phyloP scores from a whole-genome alignment of 352 stramenopile genomes.

The Pythium rishiriense region DNA sequence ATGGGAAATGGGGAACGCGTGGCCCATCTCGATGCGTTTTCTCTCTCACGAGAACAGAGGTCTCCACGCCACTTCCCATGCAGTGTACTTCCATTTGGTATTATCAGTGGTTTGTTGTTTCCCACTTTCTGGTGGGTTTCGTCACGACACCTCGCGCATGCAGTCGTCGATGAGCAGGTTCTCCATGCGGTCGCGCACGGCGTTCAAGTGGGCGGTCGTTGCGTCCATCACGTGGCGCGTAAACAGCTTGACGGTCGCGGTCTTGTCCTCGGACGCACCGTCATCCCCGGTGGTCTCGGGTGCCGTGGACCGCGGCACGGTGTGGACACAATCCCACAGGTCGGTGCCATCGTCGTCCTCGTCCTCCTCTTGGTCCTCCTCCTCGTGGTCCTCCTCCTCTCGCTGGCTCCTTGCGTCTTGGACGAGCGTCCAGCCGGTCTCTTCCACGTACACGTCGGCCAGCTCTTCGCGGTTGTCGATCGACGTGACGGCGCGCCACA shows the following conservation, averaged over 20 bases:
- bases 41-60: too few relatives aligned
- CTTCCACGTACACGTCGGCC: conserved; percentile 6
- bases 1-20: too few relatives aligned
- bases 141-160: background rate
- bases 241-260: background rate
- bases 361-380: background rate
- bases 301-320: conserved; percentile 2
- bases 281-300: background rate
- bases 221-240: conserved; percentile 10
- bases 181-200: conserved; percentile 4
- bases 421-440: conserved; percentile 1
- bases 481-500: conserved; percentile 7
- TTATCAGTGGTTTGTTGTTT: too few relatives aligned
- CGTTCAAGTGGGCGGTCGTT: conserved; percentile 1
- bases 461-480: background rate
- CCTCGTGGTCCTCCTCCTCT: background rate
- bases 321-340: background rate
- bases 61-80: too few relatives aligned
- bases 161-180: conserved; percentile 12
- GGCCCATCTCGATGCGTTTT: too few relatives aligned
- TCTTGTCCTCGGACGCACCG: background rate
- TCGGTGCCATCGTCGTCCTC: background rate
- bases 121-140: too few relatives aligned
- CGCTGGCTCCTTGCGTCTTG: background rate
- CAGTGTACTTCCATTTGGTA: too few relatives aligned